Evolutionary conservation across 2,329 filamentous ascomycete species (phyloP).

Genomic region (Emydomyces testavorans): DNA sequence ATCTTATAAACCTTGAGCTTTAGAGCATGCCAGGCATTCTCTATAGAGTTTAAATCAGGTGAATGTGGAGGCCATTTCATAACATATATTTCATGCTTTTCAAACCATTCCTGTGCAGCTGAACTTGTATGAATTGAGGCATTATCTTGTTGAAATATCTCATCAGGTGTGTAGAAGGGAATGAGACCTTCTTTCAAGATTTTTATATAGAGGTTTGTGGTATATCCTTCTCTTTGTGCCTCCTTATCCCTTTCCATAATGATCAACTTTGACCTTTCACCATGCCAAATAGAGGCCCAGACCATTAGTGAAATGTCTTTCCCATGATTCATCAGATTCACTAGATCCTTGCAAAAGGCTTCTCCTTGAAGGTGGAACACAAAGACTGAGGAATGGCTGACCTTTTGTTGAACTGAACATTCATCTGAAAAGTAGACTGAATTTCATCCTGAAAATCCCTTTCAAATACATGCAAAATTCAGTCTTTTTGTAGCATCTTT

Average conservation of each 20-base stretch:
- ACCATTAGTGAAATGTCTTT: constrained; percentile 7
- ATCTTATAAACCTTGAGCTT: constrained; percentile 11
- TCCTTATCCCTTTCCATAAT: neutral
- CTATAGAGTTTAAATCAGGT: constrained; percentile 17
- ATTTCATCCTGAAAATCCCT: neutral
- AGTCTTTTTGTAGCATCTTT: neutral
- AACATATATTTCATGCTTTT: constrained; percentile 5
- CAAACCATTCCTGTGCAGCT: neutral
- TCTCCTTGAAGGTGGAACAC: constrained; percentile 1
- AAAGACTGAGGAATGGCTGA: neutral
- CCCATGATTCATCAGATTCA: constrained; percentile 7
- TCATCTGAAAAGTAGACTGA: constrained; percentile 10
- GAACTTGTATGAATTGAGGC: neutral
- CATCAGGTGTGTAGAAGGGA: neutral
- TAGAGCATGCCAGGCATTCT: constrained; percentile 16
- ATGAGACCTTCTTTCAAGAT: neutral
- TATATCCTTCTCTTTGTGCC: neutral
- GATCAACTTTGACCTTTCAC: neutral
- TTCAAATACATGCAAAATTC: neutral
- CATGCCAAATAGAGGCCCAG: constrained; percentile 3
- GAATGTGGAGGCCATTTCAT: constrained; percentile 15
- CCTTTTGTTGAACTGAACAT: constrained; percentile 11
- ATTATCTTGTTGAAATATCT: neutral
- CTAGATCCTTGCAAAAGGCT: neutral
- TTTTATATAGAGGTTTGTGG: neutral